These are phyloP conservation scores for Fraxinus anomala DNA, from an alignment of 257 asterid species.

Conservation along the genomic window DNA sequence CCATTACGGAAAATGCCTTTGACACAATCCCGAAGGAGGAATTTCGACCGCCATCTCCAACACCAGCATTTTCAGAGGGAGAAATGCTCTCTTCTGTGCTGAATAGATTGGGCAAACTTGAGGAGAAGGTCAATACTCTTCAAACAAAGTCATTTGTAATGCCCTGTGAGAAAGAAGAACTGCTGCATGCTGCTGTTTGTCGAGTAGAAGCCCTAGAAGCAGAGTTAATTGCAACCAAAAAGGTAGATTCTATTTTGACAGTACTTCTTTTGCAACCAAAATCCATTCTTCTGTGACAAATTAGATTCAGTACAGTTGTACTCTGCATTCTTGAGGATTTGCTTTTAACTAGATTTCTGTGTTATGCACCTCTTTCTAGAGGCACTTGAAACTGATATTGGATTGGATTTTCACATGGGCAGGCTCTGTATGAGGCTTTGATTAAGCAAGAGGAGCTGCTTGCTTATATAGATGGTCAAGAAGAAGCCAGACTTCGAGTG, in stretches of 20 bases:
- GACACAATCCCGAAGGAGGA: constrained; percentile 39
- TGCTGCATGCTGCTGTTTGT: constrained; percentile 81
- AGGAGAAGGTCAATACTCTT: constrained; percentile 61
- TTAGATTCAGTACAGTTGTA: constrained; percentile 8
- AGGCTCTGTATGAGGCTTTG: constrained; percentile 77
- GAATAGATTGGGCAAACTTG: constrained; percentile 66
- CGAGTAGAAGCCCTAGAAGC: constrained; percentile 90
- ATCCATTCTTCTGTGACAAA: not conserved
- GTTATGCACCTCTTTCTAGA: constrained; percentile 9
- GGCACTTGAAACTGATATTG: constrained; percentile 7
- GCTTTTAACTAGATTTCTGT: not conserved
- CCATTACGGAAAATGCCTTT: constrained; percentile 24
- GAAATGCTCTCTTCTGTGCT: constrained; percentile 56
- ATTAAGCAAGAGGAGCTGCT: constrained; percentile 80
- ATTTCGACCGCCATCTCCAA: constrained; percentile 42
- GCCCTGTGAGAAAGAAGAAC: constrained; percentile 82
- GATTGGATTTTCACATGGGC: constrained; percentile 15
- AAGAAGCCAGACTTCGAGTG: constrained; percentile 53
- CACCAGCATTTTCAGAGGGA: constrained; percentile 43
- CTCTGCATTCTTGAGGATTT: not conserved
- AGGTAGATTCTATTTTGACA: constrained; percentile 40
- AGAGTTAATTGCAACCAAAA: constrained; percentile 80
- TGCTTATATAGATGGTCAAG: constrained; percentile 68
- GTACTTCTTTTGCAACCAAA: constrained; percentile 5
- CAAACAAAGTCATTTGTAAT: constrained; percentile 64